Conservation (phyloP, 2,329 filamentous ascomycete species). For the Aspergillus candidus region DNA sequence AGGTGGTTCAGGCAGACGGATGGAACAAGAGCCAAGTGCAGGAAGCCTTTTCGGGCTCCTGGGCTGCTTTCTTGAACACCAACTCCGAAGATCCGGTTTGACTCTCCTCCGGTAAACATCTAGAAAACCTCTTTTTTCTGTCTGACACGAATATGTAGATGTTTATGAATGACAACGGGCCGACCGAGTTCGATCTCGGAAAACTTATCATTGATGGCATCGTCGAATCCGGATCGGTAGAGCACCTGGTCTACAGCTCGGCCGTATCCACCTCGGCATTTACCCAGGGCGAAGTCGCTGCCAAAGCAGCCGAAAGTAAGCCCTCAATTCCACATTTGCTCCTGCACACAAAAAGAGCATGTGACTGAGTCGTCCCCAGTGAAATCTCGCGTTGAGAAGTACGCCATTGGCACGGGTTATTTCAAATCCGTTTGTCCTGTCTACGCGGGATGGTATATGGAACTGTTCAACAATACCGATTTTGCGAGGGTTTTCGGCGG, state of each 20-base stretch:
- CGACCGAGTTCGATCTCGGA: conserved; percentile 33
- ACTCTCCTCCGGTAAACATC: background rate
- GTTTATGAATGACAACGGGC: conserved; percentile 8
- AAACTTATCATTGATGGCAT: conserved; percentile 10
- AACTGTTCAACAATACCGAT: conserved; percentile 36
- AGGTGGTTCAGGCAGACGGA: conserved; percentile 19
- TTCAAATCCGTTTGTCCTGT: conserved; percentile 36
- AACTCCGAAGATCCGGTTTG: conserved; percentile 19
- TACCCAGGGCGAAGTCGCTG: conserved; percentile 28
- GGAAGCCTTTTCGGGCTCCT: conserved; percentile 15
- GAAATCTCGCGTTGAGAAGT: conserved; percentile 36
- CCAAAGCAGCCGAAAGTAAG: conserved; percentile 32
- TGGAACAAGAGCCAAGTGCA: conserved; percentile 16
- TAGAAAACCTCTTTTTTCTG: background rate
- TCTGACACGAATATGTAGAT: too few relatives aligned
- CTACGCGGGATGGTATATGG: conserved; percentile 40
- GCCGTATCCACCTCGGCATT: conserved; percentile 27
- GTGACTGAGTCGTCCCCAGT: conserved; percentile 1
- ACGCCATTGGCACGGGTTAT: conserved; percentile 25
- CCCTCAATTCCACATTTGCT: background rate
- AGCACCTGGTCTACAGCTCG: conserved; percentile 34
- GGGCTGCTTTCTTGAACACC: conserved; percentile 21
- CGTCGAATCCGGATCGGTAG: conserved; percentile 32
- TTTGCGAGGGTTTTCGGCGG: conserved; percentile 36
- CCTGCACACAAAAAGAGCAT: conserved; percentile 1